phyloP scores from a whole-genome alignment of 495 filamentous ascomycete genomes.

The Penicillium samsonianum region DNA sequence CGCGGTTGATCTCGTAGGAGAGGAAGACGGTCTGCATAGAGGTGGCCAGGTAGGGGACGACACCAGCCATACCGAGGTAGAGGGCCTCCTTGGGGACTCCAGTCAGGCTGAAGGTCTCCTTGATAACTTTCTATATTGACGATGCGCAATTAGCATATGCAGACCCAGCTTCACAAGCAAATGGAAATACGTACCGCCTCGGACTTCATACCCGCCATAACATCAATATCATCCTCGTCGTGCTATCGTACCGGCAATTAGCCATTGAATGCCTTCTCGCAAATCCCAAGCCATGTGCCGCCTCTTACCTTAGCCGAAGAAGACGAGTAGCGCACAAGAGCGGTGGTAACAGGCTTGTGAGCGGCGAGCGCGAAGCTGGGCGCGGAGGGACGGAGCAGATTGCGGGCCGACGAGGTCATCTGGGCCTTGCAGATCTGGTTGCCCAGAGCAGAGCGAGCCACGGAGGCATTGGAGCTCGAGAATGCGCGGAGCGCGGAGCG shows the following conservation, averaged over 20 bases:
- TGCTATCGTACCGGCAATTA: slow-evolving; percentile 32
- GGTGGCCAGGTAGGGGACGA: slow-evolving; percentile 86
- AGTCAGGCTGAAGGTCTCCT: slow-evolving; percentile 80
- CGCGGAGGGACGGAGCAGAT: slow-evolving; percentile 35
- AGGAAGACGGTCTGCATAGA: slow-evolving; percentile 86
- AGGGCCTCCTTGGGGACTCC: slow-evolving; percentile 80
- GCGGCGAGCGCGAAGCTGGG: slow-evolving; percentile 46
- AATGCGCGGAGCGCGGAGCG: slow-evolving; percentile 50
- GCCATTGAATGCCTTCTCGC: slow-evolving; percentile 23
- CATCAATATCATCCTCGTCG: slow-evolving; percentile 54
- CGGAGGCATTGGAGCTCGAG: slow-evolving; percentile 51
- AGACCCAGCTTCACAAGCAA: neutral
- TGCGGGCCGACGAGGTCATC: slow-evolving; percentile 47
- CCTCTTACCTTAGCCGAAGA: slow-evolving; percentile 38
- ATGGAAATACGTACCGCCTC: slow-evolving; percentile 65
- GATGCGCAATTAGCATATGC: slow-evolving; percentile 13
- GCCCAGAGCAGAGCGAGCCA: slow-evolving; percentile 41
- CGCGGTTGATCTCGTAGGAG: slow-evolving; percentile 75
- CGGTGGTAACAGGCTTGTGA: slow-evolving; percentile 54
- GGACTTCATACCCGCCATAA: slow-evolving; percentile 65
- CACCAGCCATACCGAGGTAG: slow-evolving; percentile 81
- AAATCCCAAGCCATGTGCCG: neutral
- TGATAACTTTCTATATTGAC: slow-evolving; percentile 66
- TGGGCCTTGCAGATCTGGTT: slow-evolving; percentile 50
- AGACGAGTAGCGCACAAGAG: slow-evolving; percentile 52